Evolutionary conservation across 805 yeast genomes (phyloP).

Genomic region (Metschnikowia orientalis): DNA sequence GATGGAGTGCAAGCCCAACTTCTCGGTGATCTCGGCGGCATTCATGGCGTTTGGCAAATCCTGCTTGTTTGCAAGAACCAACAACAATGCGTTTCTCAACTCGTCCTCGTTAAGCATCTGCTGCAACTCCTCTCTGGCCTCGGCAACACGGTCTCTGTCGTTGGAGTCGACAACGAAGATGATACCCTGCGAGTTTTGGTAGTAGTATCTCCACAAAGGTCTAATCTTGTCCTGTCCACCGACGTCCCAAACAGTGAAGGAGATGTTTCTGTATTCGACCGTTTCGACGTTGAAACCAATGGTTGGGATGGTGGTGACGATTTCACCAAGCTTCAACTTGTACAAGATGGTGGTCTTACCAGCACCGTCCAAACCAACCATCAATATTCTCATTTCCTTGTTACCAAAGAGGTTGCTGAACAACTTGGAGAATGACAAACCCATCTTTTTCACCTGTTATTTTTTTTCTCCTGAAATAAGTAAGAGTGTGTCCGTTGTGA

Average conservation of each 20-base stretch:
- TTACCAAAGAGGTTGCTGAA: conserved; percentile 94
- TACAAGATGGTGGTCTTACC: conserved; percentile 97
- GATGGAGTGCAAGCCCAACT: conserved; percentile 92
- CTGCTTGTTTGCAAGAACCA: conserved; percentile 97
- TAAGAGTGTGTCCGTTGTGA: no score
- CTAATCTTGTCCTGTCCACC: conserved; percentile 99
- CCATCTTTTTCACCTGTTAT: conserved; percentile 54
- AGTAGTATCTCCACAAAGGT: conserved; percentile 98
- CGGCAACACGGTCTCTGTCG: conserved; percentile 96
- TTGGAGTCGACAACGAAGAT: conserved; percentile 96
- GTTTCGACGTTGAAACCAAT: conserved; percentile 97
- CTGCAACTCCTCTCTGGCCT: conserved; percentile 97
- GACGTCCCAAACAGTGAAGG: conserved; percentile 98
- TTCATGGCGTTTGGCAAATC: conserved; percentile 99
- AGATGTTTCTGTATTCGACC: conserved; percentile 93
- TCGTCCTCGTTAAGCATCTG: conserved; percentile 98
- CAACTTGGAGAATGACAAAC: conserved; percentile 90
- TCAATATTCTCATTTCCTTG: conserved; percentile 95
- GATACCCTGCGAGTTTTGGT: conserved; percentile 98
- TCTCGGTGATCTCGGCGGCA: conserved; percentile 97
- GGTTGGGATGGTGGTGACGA: conserved; percentile 94
- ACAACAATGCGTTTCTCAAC: conserved; percentile 90
- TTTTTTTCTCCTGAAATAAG: conserved; percentile 2
- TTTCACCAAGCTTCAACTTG: conserved; percentile 92
- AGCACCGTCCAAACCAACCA: conserved; percentile 98